Evolutionary conservation across 1,284 basidiomycete species (phyloP).

Genomic region (Trichosporon inkin): DNA sequence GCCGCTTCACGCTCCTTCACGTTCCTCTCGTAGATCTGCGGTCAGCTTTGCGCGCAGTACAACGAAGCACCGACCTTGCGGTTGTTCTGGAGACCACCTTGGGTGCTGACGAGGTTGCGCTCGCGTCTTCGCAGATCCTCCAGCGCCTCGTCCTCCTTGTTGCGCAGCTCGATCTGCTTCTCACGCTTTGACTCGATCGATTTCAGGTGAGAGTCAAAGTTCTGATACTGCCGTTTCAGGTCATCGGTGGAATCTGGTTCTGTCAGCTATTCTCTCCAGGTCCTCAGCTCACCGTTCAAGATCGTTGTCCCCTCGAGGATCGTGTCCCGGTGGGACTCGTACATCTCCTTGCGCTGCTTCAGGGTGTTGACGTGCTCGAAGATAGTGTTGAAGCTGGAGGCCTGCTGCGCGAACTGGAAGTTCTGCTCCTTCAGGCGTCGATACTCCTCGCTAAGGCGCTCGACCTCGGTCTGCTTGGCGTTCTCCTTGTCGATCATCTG

Average conservation of each 20-base stretch:
- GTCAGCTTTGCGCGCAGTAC: background rate
- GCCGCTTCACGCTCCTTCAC: constrained; percentile 67
- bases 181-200: constrained; percentile 35
- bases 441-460: constrained; percentile 65
- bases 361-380: constrained; percentile 69
- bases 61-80: constrained; percentile 34
- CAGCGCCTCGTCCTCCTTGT: constrained; percentile 39
- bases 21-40: constrained; percentile 70
- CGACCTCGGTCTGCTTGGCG: constrained; percentile 69
- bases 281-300: constrained; percentile 59
- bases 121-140: constrained; percentile 37
- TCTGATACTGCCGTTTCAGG: constrained; percentile 62
- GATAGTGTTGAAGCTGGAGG: constrained; percentile 77
- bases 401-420: constrained; percentile 73
- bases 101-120: constrained; percentile 33
- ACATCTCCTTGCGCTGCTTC: constrained; percentile 63
- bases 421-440: constrained; percentile 69
- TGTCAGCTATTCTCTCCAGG: constrained; percentile 5
- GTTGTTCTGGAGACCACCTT: constrained; percentile 41
- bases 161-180: constrained; percentile 35
- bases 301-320: constrained; percentile 59
- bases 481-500: constrained; percentile 66
- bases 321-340: constrained; percentile 61
- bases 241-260: constrained; percentile 72
- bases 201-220: constrained; percentile 60